phyloP scores from a whole-genome alignment of 768 basidiomycete genomes.

The Phylloporus arenicola region DNA sequence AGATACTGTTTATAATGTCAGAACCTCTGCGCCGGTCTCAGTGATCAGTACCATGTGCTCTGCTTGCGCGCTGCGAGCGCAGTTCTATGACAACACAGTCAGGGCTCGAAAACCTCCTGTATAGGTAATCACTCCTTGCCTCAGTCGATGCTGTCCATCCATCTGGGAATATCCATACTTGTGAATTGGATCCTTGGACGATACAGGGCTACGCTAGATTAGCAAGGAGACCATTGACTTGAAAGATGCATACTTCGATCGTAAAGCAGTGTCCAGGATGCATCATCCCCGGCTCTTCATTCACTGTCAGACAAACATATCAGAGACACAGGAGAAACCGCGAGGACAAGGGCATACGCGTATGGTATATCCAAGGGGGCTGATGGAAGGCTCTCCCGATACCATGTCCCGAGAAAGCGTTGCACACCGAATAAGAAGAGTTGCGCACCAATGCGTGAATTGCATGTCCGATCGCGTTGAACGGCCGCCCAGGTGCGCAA shows the following conservation, averaged over 20 bases:
- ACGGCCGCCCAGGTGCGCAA: conserved; percentile 69
- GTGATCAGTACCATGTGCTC: conserved; percentile 90
- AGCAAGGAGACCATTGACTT: background rate
- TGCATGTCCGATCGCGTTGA: conserved; percentile 63
- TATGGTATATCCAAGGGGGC: conserved; percentile 79
- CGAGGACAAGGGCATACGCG: conserved; percentile 41
- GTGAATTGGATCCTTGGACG: conserved; percentile 66
- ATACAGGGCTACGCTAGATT: conserved; percentile 53
- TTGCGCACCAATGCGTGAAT: conserved; percentile 50
- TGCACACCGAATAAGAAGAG: conserved; percentile 52
- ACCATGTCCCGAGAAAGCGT: conserved; percentile 79
- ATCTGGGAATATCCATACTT: conserved; percentile 79
- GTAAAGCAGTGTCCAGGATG: conserved; percentile 85
- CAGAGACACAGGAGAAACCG: background rate
- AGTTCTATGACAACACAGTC: conserved; percentile 45
- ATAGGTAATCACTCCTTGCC: conserved; percentile 35
- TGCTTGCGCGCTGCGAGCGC: conserved; percentile 77
- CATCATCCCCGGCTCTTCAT: conserved; percentile 82
- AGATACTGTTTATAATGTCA: conserved; percentile 43
- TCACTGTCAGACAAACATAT: conserved; percentile 42
- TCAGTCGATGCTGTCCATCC: conserved; percentile 92
- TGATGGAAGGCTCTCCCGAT: conserved; percentile 80
- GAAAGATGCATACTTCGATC: conserved; percentile 58
- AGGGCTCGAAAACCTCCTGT: background rate
- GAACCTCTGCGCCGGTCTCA: conserved; percentile 66